phyloP scores from a whole-genome alignment of 768 basidiomycete genomes.

The Boletus rufocinnamomeus region DNA sequence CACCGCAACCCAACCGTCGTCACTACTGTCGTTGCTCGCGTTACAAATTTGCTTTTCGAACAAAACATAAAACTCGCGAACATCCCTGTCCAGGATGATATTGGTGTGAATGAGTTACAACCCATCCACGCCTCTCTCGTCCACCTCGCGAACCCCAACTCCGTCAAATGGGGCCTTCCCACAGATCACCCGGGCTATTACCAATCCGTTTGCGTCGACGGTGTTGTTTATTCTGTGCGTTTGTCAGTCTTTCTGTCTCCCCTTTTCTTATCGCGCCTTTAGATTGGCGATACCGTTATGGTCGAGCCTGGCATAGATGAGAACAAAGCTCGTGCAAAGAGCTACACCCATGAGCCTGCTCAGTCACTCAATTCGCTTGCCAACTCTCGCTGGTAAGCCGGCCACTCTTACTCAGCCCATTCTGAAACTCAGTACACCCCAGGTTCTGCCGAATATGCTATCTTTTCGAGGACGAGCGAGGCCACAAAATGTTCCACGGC shows the following conservation, averaged over 20 bases:
- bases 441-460: conserved; percentile 77
- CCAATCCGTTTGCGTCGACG: conserved; percentile 54
- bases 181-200: conserved; percentile 39
- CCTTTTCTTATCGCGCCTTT: conserved; percentile 8
- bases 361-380: conserved; percentile 57
- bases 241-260: not conserved
- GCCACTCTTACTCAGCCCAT: not conserved
- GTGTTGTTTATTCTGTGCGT: conserved; percentile 54
- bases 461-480: conserved; percentile 49
- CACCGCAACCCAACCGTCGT: conserved; percentile 41
- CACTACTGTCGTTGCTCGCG: conserved; percentile 48
- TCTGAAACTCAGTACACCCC: not conserved
- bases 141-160: conserved; percentile 33
- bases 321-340: conserved; percentile 42
- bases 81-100: conserved; percentile 30
- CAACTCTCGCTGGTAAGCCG: conserved; percentile 59
- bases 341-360: conserved; percentile 41
- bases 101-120: conserved; percentile 19
- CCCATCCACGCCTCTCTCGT: conserved; percentile 20
- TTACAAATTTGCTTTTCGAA: conserved; percentile 50
- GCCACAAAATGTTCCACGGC: conserved; percentile 60
- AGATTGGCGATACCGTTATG: conserved; percentile 68
- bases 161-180: conserved; percentile 37
- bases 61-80: conserved; percentile 45
- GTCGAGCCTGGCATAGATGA: conserved; percentile 58